These are phyloP conservation scores for Anacardium occidentale DNA, from an alignment of 345 rosid species.

Conservation along the genomic window DNA sequence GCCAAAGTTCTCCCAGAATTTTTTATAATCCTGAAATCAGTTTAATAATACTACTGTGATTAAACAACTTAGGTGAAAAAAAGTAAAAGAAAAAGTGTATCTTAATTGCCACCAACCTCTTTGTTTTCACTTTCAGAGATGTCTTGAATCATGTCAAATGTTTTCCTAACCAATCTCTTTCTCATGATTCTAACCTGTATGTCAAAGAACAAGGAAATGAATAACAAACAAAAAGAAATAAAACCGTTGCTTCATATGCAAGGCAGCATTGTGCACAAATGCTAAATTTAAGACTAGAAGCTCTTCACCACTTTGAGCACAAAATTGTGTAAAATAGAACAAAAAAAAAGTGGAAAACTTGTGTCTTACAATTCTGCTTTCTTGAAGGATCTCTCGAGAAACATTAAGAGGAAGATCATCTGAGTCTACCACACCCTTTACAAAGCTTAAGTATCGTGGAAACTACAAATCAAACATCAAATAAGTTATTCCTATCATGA, in stretches of 20 bases:
- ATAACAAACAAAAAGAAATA: neutral
- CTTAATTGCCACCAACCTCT: conserved; percentile 51
- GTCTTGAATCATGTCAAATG: conserved; percentile 97
- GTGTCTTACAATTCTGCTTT: conserved; percentile 69
- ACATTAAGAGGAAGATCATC: conserved; percentile 97
- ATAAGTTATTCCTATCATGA: conserved; percentile 6
- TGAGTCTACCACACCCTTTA: conserved; percentile 95
- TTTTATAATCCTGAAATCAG: conserved; percentile 78
- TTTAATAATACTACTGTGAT: conserved; percentile 13
- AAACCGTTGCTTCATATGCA: neutral
- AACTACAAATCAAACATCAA: conserved; percentile 49
- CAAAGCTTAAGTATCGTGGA: conserved; percentile 95
- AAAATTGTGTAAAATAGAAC: neutral
- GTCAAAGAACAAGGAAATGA: conserved; percentile 3
- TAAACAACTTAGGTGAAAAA: neutral
- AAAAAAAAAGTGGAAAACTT: neutral
- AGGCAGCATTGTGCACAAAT: neutral
- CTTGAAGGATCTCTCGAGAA: conserved; percentile 97
- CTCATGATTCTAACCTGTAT: conserved; percentile 91
- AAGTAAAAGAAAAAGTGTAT: neutral
- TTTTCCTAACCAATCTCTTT: conserved; percentile 90
- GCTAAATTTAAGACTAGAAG: neutral
- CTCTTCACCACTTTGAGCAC: neutral
- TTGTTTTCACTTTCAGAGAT: conserved; percentile 78
- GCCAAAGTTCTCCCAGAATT: conserved; percentile 98